Evolutionary conservation across 345 rosid genomes (phyloP).

Genomic region (Gossypium turneri): DNA sequence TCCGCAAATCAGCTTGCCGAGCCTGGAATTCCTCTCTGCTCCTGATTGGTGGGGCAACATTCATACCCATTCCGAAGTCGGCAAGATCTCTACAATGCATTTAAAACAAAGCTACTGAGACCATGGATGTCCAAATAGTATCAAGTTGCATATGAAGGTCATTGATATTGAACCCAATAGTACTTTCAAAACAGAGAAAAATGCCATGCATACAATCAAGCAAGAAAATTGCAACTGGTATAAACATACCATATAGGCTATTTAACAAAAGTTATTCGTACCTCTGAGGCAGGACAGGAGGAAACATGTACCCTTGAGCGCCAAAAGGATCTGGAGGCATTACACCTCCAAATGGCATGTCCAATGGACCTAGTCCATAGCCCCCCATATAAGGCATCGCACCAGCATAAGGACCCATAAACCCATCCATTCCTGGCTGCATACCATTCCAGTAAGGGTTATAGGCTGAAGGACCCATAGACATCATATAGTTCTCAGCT

Average conservation of each 20-base stretch:
- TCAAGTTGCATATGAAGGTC: slow-evolving; percentile 3
- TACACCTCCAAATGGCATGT: slow-evolving; percentile 54
- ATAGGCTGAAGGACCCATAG: slow-evolving; percentile 57
- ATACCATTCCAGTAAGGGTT: slow-evolving; percentile 76
- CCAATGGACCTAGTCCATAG: slow-evolving; percentile 57
- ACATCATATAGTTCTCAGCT: slow-evolving; percentile 78
- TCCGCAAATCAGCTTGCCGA: slow-evolving; percentile 75
- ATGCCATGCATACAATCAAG: not conserved
- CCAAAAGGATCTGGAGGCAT: slow-evolving; percentile 69
- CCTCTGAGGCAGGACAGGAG: slow-evolving; percentile 59
- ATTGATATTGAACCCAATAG: not conserved
- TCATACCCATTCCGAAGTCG: slow-evolving; percentile 76
- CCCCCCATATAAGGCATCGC: slow-evolving; percentile 59
- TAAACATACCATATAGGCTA: slow-evolving; percentile 12
- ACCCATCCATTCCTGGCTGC: slow-evolving; percentile 75
- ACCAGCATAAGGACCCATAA: slow-evolving; percentile 46
- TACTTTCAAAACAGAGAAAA: not conserved
- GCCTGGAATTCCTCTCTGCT: slow-evolving; percentile 92
- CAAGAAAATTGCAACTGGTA: not conserved
- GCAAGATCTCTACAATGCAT: slow-evolving; percentile 65
- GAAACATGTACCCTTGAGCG: slow-evolving; percentile 61
- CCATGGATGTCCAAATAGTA: not conserved
- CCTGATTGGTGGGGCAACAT: slow-evolving; percentile 68
- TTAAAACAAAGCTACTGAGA: not conserved
- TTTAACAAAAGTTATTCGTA: slow-evolving; percentile 13